phyloP scores from a whole-genome alignment of 2,329 filamentous ascomycete species.

The Arachnomyces sp. region DNA sequence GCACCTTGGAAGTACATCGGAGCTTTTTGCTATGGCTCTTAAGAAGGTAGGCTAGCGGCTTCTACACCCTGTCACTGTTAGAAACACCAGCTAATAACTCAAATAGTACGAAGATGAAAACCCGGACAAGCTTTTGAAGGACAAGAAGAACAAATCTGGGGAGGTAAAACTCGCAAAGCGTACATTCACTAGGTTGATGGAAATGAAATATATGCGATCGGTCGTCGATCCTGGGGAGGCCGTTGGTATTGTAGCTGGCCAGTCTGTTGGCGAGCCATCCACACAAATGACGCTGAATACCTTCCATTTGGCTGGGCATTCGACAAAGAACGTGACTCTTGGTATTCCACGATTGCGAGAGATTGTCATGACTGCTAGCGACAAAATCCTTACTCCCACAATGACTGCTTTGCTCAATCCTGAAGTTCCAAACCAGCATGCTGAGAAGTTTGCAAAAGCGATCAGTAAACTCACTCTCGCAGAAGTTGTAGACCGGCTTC shows the following conservation, averaged over 20 bases:
- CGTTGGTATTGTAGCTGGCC: conserved; percentile 91
- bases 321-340: conserved; percentile 95
- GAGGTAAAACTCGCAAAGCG: conserved; percentile 53
- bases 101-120: conserved; percentile 71
- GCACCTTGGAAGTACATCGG: conserved; percentile 78
- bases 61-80: conserved; percentile 3
- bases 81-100: conserved; percentile 9
- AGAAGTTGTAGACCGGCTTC: conserved; percentile 73
- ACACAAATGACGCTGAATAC: conserved; percentile 99
- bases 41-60: conserved; percentile 41
- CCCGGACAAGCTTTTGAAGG: conserved; percentile 50
- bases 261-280: conserved; percentile 93
- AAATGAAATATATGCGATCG: conserved; percentile 87
- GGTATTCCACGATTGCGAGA: conserved; percentile 96
- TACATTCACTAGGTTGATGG: conserved; percentile 74
- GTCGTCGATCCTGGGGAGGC: conserved; percentile 92
- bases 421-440: conserved; percentile 61
- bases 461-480: conserved; percentile 81
- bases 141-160: conserved; percentile 43
- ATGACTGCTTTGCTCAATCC: conserved; percentile 78
- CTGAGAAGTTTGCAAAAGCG: conserved; percentile 77
- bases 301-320: conserved; percentile 98
- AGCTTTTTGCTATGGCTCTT: conserved; percentile 69
- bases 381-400: conserved; percentile 77
- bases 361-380: conserved; percentile 95